Base-by-base conservation (phyloP, 306 rosid genomes). In the Canavalia gladiata region DNA sequence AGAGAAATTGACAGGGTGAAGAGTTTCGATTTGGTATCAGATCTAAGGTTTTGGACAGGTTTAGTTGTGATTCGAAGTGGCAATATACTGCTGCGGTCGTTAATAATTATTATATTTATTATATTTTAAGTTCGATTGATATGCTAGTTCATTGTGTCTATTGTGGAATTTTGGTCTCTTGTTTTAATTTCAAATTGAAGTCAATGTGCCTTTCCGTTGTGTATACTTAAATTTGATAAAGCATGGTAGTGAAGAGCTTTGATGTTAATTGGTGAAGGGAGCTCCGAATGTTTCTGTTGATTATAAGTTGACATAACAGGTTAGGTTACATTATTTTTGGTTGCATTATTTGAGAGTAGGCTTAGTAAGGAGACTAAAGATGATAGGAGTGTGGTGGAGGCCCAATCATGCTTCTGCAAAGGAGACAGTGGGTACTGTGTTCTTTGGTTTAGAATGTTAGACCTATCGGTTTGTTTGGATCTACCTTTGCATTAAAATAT, bases 31-130 rank as follows among this genome's bases (percentile, higher is more conserved):
- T 71, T 71, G 33, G 42, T 34, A 50, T 12, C 12, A 34, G 76
- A 50, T 71, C 76, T 34, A 71, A 50, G 76, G 60, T 50, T 71
- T 49, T 49, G 39, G 73, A 43, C 25, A 25, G 12, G 51, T 68
- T 68, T 47, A 42, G 9, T 47, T 68, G 41, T 47, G 74, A 25
- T 68, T 65, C 8, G 29, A 58, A 58, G 39, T 58, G 4, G 28
- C n/a, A 52, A 0, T 58, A n/a, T 47, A 10, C 52, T 47, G 11
- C 52, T 47, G 4, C 4, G 58, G 58, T 52, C n/a, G 58, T 52
- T 52, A 4, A 52, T 52, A 13, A 4, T 52, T 49, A 9, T 8
- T 49, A 49, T 49, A 29, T 29, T 57, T 59, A 33, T 8, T 31
- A 33, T 10, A 30, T 60, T 10, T 63, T 37, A 47, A 30, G 47